Conservation (phyloP, 495 filamentous ascomycete genomes). For the Aspergillus nanangensis region DNA sequence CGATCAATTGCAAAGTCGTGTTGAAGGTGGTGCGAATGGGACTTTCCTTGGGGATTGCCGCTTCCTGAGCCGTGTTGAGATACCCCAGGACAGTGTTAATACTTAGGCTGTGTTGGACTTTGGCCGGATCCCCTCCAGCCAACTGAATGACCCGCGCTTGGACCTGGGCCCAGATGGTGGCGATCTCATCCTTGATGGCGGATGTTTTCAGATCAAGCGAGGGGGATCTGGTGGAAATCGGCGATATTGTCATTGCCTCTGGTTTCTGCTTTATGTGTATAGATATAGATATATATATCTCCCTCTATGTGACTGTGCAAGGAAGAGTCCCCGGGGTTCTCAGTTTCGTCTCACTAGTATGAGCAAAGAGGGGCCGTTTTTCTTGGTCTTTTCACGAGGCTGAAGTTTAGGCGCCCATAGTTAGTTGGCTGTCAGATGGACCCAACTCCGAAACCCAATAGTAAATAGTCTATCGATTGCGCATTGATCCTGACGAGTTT, state of each 20-base stretch:
- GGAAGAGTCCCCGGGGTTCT: too few relatives aligned
- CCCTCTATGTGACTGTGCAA: background rate
- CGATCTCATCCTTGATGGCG: slow-evolving; percentile 30
- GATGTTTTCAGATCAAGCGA: slow-evolving; percentile 7
- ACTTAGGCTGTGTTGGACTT: slow-evolving; percentile 19
- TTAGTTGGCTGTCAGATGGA: too few relatives aligned
- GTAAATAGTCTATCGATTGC: too few relatives aligned
- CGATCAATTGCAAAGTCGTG: slow-evolving; percentile 32
- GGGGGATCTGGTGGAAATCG: slow-evolving; percentile 6
- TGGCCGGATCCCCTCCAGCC: slow-evolving; percentile 30
- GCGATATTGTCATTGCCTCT: slow-evolving; percentile 13
- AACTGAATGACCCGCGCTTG: slow-evolving; percentile 30
- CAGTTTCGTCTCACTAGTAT: too few relatives aligned
- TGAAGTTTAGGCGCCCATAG: too few relatives aligned
- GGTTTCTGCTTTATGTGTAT: background rate
- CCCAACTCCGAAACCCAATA: too few relatives aligned
- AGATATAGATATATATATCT: background rate
- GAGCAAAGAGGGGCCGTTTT: too few relatives aligned
- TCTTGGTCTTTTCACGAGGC: too few relatives aligned
- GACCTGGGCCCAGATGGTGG: slow-evolving; percentile 33
- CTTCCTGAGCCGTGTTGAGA: slow-evolving; percentile 23
- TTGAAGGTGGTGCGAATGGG: slow-evolving; percentile 19
- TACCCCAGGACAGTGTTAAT: slow-evolving; percentile 28
- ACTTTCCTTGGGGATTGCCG: slow-evolving; percentile 23
- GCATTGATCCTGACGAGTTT: too few relatives aligned